Conservation (phyloP, 305 asterid genomes). For the Solanum hybrid region DNA sequence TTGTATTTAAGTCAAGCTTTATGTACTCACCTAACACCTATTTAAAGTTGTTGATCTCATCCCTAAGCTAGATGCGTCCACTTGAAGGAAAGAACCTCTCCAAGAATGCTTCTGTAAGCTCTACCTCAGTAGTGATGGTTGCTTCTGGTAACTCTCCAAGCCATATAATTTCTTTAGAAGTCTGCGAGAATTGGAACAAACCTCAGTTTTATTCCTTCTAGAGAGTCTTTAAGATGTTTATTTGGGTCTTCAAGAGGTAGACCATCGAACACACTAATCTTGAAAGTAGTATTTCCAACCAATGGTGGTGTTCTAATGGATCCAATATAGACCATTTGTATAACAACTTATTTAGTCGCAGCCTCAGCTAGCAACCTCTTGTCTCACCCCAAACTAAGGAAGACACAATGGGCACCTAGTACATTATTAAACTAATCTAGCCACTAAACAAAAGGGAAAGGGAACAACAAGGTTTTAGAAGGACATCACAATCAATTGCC, state of each 20-base stretch:
- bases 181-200: not conserved
- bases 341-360: no score
- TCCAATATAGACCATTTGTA: not conserved
- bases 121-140: not conserved
- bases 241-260: not conserved
- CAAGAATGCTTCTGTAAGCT: not conserved
- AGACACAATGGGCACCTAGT: not conserved
- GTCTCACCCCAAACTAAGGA: not conserved
- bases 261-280: not conserved
- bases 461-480: not conserved
- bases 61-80: not conserved
- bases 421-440: not conserved
- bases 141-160: not conserved
- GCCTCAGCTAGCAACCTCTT: not conserved
- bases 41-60: not conserved
- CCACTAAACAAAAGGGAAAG: not conserved
- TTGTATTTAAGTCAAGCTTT: not conserved
- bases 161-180: not conserved
- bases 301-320: not conserved
- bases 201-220: not conserved
- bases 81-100: not conserved
- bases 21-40: not conserved
- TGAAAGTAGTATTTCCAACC: not conserved
- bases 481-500: not conserved
- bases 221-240: no score